Evolutionary conservation across 2,329 filamentous ascomycete species (phyloP).

Genomic region (Epichloe sibirici): DNA sequence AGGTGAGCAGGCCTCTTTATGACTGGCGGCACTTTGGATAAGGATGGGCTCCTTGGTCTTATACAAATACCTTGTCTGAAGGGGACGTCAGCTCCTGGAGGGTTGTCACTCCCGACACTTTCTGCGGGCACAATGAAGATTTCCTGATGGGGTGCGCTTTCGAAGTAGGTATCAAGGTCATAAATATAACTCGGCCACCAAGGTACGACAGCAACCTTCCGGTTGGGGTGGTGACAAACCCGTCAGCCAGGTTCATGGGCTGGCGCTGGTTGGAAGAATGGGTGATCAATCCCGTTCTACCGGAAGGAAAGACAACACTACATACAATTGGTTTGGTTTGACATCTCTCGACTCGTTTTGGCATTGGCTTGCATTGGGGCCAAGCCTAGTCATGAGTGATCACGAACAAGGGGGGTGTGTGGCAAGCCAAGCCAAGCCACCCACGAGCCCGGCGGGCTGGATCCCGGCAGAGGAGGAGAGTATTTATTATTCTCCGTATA

Average conservation of each 20-base stretch:
- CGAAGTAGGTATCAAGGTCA: neutral
- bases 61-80: neutral
- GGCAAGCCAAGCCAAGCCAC: neutral
- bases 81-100: slow-evolving; percentile 3
- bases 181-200: neutral
- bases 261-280: neutral
- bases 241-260: slow-evolving; percentile 4
- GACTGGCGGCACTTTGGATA: neutral
- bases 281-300: neutral
- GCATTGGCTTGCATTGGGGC: neutral
- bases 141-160: neutral
- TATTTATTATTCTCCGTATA: neutral
- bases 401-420: slow-evolving; percentile 3
- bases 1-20: neutral
- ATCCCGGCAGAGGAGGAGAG: neutral
- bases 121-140: neutral
- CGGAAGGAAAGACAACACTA: neutral
- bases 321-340: neutral
- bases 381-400: neutral
- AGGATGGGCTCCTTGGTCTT: neutral
- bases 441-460: neutral
- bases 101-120: slow-evolving; percentile 1
- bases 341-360: neutral
- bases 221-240: slow-evolving; percentile 1
- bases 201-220: neutral